A percentile compares a stretch with the other conserved stretches of the same genome.
Evolutionary conservation across 2,329 filamentous ascomycete species (phyloP).

Genomic region (Aspergillus glaucus): DNA sequence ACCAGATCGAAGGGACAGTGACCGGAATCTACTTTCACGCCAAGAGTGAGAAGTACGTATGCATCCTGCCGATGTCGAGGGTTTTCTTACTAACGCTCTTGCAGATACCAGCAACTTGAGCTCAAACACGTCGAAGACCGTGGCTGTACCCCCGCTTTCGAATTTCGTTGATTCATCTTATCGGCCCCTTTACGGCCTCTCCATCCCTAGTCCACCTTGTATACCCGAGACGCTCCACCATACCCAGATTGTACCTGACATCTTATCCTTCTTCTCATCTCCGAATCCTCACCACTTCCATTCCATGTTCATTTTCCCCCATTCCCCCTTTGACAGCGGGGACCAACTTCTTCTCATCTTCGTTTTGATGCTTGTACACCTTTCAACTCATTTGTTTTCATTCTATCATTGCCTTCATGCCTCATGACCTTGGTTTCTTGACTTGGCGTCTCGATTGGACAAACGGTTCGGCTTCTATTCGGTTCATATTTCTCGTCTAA

Average conservation of each 20-base stretch:
- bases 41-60: conserved; percentile 87
- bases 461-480: no score
- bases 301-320: not conserved
- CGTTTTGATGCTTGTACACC: no score
- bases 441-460: no score
- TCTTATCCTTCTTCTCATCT: not conserved
- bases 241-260: no score
- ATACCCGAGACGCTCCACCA: not conserved
- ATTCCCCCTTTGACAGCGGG: no score
- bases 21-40: conserved; percentile 97
- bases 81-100: conserved; percentile 5
- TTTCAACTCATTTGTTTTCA: conserved; percentile 1
- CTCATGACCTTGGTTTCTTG: not conserved
- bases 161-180: conserved; percentile 63
- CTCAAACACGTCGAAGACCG: conserved; percentile 79
- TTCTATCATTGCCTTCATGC: not conserved
- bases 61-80: not conserved
- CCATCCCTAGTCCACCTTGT: not conserved
- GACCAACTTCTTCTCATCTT: not conserved
- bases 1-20: conserved; percentile 78
- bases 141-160: conserved; percentile 78
- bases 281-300: not conserved
- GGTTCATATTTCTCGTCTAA: no score
- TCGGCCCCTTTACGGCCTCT: no score
- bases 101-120: conserved; percentile 85